Evolutionary conservation across 2,329 filamentous ascomycete species (phyloP).

Genomic region (Daldinia sp.): DNA sequence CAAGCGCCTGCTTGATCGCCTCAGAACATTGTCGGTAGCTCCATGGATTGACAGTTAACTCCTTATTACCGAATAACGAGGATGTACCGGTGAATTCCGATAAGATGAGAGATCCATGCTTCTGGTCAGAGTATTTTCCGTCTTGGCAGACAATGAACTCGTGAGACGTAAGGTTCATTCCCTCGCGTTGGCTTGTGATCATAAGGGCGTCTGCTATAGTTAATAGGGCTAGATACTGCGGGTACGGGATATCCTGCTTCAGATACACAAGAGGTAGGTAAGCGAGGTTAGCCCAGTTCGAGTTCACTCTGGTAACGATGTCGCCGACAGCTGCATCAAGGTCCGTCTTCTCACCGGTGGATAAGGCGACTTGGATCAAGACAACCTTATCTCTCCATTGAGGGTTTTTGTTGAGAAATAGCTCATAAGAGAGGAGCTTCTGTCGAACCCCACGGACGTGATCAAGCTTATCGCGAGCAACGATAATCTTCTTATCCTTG

Average conservation of each 20-base stretch:
- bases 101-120: conserved; percentile 88
- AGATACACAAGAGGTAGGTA: conserved; percentile 95
- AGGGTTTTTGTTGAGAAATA: conserved; percentile 94
- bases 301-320: conserved; percentile 95
- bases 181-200: conserved; percentile 94
- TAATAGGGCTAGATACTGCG: conserved; percentile 91
- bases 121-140: conserved; percentile 77
- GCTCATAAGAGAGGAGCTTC: conserved; percentile 90
- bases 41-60: conserved; percentile 94
- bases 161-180: conserved; percentile 96
- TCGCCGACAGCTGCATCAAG: conserved; percentile 90
- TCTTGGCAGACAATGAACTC: conserved; percentile 96
- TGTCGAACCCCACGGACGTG: conserved; percentile 91
- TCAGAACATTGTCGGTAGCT: conserved; percentile 90
- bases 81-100: conserved; percentile 96
- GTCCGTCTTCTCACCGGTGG: conserved; percentile 87
- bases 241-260: conserved; percentile 92
- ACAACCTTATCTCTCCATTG: conserved; percentile 90
- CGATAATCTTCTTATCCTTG: conserved; percentile 88
- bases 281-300: conserved; percentile 87
- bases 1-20: conserved; percentile 84
- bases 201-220: conserved; percentile 92
- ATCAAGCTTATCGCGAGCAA: conserved; percentile 94
- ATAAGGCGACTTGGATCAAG: conserved; percentile 92
- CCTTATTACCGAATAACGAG: conserved; percentile 82